Evolutionary conservation across 1,284 basidiomycete genomes (phyloP), one percentile per base, ranked within the genome.

Genomic region (Dichomitus squalens): DNA sequence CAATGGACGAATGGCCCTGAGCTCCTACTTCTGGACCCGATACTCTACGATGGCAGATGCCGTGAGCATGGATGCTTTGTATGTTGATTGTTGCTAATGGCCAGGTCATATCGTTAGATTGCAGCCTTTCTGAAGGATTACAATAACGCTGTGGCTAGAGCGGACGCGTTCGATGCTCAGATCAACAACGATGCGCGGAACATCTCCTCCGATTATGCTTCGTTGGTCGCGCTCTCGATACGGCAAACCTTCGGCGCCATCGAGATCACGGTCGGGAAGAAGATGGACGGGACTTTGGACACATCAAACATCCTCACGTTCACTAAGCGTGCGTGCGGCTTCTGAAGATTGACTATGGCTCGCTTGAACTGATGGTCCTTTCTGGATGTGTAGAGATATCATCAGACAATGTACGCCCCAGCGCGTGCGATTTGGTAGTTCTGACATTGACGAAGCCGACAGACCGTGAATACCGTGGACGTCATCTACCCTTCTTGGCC

Each of bases 401-500:
- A 2, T 85, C 83, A 59, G 79, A 86, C 57, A 84, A 84, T 6
- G 85, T 86, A 58, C 55, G 82, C 74, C 16, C 1, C 16, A 7
- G 7, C 5, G 8, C 31, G 9, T 18, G 31, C 14, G 0, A 20
- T 25, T 34, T 58, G 38, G 27, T 18, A 21, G 46, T 8, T 11
- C 39, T 3, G 29, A 27, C 12, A 31, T 34, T 60, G 49, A 52
- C 50, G 27, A 18, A 4, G 31, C 5, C 14, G 40, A 43, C 64
- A 84, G 85, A 88, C 87, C 56, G 78, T 86, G 48, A 87, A 88
- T 63, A 88, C 87, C 0, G 84, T 89, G 18, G 87, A 90, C 65
- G 87, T 90, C 29, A 86, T 89, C 57, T 87, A 84, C 75, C 85
- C 87, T 3, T 72, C 84, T 12, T 89, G 84, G 85, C 86, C 87